These are phyloP conservation scores for Filobasidium floriforme DNA, from an alignment of 768 basidiomycete species.

Conservation along the genomic window DNA sequence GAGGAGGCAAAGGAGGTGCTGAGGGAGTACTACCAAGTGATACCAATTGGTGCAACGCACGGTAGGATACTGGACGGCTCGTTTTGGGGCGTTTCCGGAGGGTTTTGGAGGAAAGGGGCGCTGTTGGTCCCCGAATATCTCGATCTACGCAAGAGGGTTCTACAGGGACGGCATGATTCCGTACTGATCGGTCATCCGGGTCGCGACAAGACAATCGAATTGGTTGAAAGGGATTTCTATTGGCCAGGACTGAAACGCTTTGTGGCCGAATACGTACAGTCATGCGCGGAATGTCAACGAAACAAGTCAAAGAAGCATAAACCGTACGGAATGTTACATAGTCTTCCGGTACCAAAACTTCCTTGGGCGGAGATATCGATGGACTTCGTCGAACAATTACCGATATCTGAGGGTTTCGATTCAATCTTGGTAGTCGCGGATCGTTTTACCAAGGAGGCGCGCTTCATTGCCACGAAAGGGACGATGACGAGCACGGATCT, in stretches of 20 bases:
- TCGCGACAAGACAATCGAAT: neutral
- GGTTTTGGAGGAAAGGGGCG: neutral
- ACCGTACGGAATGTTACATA: neutral
- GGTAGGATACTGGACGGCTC: neutral
- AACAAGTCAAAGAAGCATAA: slow-evolving; percentile 27
- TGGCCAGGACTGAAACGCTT: neutral
- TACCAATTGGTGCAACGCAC: neutral
- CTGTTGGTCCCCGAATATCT: neutral
- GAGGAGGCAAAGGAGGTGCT: neutral
- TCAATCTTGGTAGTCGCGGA: slow-evolving; percentile 31
- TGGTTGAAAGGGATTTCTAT: neutral
- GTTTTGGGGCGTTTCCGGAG: neutral
- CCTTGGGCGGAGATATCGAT: slow-evolving; percentile 2
- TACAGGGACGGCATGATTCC: neutral
- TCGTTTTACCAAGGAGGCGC: slow-evolving; percentile 24
- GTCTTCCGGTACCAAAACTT: neutral
- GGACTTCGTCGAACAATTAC: slow-evolving; percentile 3
- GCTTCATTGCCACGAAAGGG: slow-evolving; percentile 23
- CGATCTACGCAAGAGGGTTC: neutral
- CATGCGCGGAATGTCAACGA: slow-evolving; percentile 25
- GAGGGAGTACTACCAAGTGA: too few species aligned
- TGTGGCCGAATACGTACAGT: slow-evolving; percentile 8
- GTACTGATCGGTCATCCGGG: neutral
- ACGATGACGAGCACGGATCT: slow-evolving; percentile 25
- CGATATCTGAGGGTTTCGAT: slow-evolving; percentile 18